phyloP scores from a whole-genome alignment of 441 rosid genomes.

The Bruguiera hainesii region DNA sequence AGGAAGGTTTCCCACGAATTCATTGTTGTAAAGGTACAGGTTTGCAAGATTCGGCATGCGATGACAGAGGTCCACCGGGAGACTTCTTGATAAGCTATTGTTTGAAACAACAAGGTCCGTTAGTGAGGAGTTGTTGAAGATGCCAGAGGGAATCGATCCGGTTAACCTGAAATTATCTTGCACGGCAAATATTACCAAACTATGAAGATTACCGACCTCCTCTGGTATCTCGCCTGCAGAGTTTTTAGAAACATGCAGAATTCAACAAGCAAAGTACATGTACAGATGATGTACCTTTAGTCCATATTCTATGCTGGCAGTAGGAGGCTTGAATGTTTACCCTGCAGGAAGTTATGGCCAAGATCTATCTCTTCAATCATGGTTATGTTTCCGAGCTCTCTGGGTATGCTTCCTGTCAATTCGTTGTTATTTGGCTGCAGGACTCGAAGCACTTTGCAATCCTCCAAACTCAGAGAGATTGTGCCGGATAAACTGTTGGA shows the following conservation, averaged over 20 bases:
- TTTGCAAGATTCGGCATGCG: neutral
- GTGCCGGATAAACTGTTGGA: neutral
- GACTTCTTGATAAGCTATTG: neutral
- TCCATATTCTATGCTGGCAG: too few relatives aligned
- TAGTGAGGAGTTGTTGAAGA: neutral
- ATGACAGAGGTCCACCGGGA: neutral
- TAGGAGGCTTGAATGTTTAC: neutral
- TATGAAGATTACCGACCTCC: constrained; percentile 4
- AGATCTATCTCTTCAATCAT: constrained; percentile 9
- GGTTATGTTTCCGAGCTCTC: constrained; percentile 21
- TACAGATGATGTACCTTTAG: too few relatives aligned
- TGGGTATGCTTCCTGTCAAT: constrained; percentile 16
- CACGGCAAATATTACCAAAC: neutral
- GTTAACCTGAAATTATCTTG: neutral
- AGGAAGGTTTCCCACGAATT: constrained; percentile 1
- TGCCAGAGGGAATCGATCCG: neutral
- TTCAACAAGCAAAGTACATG: neutral
- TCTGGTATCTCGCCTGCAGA: constrained; percentile 6
- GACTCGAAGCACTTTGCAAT: neutral
- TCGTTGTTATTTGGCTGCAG: constrained; percentile 3
- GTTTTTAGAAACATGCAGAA: neutral
- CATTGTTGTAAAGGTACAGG: neutral
- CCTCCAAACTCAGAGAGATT: constrained; percentile 1
- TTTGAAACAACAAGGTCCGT: neutral
- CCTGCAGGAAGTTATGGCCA: constrained; percentile 18